Base-by-base conservation (phyloP, 805 yeast genomes). In the Ogataea wickerhamii region DNA sequence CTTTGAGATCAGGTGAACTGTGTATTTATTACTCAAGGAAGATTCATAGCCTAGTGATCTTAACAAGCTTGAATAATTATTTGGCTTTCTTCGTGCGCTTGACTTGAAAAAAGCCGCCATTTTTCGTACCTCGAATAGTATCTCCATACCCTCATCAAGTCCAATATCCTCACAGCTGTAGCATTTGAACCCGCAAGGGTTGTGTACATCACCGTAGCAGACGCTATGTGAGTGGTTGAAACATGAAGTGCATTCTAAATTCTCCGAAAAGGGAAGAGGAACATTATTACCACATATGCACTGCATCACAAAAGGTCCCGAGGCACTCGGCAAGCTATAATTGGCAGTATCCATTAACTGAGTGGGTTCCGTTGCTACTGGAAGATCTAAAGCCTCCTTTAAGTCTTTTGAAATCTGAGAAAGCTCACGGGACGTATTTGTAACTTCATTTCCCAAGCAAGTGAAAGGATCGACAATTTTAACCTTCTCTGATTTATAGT, bases 401-500 rank as follows among this genome's bases (percentile, higher is more conserved):
- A 55, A 36, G 7, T 54, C 53, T 32, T 50, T 43, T 8, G 58
- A 45, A 8, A 51, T 47, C 32, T 55, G 58, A 3, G 63, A 56
- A 11, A 43, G 30, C 10, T 39, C 38, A 4, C 30, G 30, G 22
- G 18, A 28, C 12, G 7, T 18, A 18, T 4, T 24, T 7, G 11
- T 8, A 12, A 14, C 28, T 13, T 30, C 28, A 4, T 5, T 24
- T 5, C 21, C 29, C 18, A 45, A 20, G 4, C 40, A 18, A 28
- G 39, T 49, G 37, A 58, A 53, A 3, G 64, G 63, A 34, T 58
- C 58, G 21, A 67, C 42, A 28, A 48, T 38, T 28, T 63, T 53
- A 29, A 51, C 60, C 41, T 55, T 43, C 12, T 61, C 59, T 45
- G 66, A 68, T 21, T 60, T 56, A 36, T 56, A 61, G 12, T 70